These are phyloP conservation scores for Hymenoscyphus scutula DNA, from an alignment of 2,329 filamentous ascomycete genomes.

Conservation along the genomic window DNA sequence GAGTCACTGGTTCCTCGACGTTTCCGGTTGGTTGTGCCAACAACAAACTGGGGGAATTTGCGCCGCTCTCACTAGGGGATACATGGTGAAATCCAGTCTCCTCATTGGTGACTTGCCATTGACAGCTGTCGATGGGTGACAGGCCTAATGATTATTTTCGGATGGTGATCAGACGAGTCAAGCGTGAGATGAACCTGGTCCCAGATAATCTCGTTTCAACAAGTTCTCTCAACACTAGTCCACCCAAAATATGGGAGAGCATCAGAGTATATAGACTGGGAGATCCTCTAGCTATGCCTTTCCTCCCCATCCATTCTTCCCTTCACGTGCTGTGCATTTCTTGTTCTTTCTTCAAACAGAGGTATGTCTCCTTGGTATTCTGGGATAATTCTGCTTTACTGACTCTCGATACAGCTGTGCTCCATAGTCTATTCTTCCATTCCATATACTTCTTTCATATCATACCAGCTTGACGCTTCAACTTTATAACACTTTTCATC, in stretches of 20 bases:
- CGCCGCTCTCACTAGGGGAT: not conserved
- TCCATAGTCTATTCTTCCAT: conserved; percentile 28
- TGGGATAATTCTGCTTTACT: conserved; percentile 15
- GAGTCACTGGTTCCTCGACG: conserved; percentile 1
- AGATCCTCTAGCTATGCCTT: conserved; percentile 14
- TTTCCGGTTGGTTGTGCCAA: not conserved
- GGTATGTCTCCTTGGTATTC: conserved; percentile 18
- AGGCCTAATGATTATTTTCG: conserved; percentile 20
- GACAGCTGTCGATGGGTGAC: conserved; percentile 4
- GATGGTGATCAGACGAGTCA: conserved; percentile 33
- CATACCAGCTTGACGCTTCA: conserved; percentile 28
- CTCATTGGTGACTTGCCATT: not conserved
- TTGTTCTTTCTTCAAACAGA: conserved; percentile 26
- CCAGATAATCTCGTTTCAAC: conserved; percentile 25
- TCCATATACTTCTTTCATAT: conserved; percentile 23
- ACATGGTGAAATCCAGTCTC: not conserved
- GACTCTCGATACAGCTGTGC: conserved; percentile 30
- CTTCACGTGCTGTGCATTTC: conserved; percentile 30
- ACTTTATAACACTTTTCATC: conserved; percentile 28
- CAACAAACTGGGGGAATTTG: not conserved
- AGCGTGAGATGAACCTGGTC: conserved; percentile 21
- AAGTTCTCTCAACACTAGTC: conserved; percentile 16
- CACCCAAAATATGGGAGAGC: conserved; percentile 7
- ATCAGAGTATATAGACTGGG: conserved; percentile 23
- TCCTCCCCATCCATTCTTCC: conserved; percentile 23